Conservation (phyloP, 2,329 filamentous ascomycete species). For the Microcyclospora tardicrescens region DNA sequence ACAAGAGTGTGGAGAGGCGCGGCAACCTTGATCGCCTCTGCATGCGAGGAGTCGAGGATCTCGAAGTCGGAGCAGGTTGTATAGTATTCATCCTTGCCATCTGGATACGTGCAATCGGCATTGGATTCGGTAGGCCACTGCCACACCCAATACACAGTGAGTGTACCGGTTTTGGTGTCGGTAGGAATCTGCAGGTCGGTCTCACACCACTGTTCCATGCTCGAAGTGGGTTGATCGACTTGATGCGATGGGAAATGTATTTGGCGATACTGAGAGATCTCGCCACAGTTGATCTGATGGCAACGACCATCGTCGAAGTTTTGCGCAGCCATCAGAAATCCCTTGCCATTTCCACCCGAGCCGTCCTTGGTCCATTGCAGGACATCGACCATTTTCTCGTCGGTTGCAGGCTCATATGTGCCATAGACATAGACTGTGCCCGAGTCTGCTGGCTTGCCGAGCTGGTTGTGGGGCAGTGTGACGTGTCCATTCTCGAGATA, state of each 20-base stretch:
- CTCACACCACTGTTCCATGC: conserved; percentile 61
- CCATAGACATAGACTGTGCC: conserved; percentile 38
- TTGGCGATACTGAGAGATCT: conserved; percentile 48
- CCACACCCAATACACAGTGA: conserved; percentile 94
- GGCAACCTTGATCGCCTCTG: conserved; percentile 22
- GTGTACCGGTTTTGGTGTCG: conserved; percentile 48
- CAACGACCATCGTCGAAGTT: conserved; percentile 87
- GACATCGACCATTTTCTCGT: conserved; percentile 50
- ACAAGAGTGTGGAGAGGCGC: conserved; percentile 14
- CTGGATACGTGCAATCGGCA: conserved; percentile 30
- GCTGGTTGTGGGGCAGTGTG: conserved; percentile 27
- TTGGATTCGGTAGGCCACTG: conserved; percentile 57
- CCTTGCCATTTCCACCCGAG: conserved; percentile 65
- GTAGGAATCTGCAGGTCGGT: conserved; percentile 63
- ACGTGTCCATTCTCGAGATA: conserved; percentile 41
- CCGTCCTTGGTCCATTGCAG: conserved; percentile 74
- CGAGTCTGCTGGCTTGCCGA: conserved; percentile 30
- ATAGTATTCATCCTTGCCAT: conserved; percentile 45
- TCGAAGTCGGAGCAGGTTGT: conserved; percentile 46
- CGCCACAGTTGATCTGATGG: conserved; percentile 58
- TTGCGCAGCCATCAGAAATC: conserved; percentile 60
- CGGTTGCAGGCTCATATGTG: conserved; percentile 33
- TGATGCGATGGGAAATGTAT: conserved; percentile 41
- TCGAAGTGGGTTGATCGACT: conserved; percentile 33
- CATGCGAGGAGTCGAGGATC: conserved; percentile 15